Percentiles rank a stretch among this genome's conserved stretches.
Evolutionary conservation across 257 asterid genomes (phyloP).

Genomic region (Primulina tabacum): DNA sequence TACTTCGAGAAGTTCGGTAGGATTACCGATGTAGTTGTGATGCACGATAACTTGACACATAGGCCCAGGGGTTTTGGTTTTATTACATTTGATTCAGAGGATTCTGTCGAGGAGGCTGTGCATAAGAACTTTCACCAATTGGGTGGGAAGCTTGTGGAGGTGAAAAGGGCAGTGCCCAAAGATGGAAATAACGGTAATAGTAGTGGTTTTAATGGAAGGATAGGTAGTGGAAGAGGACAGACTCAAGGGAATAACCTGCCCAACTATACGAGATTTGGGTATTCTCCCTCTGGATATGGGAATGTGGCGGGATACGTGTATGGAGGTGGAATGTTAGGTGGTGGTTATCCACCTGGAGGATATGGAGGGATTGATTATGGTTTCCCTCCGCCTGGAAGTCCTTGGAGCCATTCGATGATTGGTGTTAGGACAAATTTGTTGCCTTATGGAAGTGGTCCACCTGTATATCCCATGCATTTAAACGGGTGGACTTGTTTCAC

Average conservation of each 20-base stretch:
- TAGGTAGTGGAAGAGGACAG: constrained; percentile 44
- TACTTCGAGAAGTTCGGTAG: constrained; percentile 83
- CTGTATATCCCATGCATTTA: constrained; percentile 50
- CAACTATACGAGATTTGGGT: constrained; percentile 49
- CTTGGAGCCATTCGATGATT: constrained; percentile 47
- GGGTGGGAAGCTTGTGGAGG: constrained; percentile 84
- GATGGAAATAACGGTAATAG: constrained; percentile 46
- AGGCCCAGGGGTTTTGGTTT: constrained; percentile 97
- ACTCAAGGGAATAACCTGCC: constrained; percentile 38
- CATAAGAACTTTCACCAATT: constrained; percentile 68
- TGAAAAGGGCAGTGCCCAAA: constrained; percentile 82
- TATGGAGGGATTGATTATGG: constrained; percentile 65
- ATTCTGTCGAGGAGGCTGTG: constrained; percentile 77
- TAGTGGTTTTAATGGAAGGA: constrained; percentile 41
- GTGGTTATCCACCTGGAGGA: constrained; percentile 53
- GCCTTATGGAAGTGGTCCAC: constrained; percentile 43
- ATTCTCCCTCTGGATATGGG: constrained; percentile 53
- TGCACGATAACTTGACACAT: constrained; percentile 77
- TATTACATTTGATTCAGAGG: constrained; percentile 79
- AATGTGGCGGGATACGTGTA: constrained; percentile 52
- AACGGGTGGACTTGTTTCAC: constrained; percentile 48
- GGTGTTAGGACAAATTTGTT: constrained; percentile 47
- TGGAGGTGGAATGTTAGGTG: constrained; percentile 49
- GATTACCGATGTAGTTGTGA: constrained; percentile 85
- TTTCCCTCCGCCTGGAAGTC: constrained; percentile 50